These are phyloP conservation scores for Colletotrichum sp. DNA, from an alignment of 2,329 filamentous ascomycete genomes.

Conservation along the genomic window DNA sequence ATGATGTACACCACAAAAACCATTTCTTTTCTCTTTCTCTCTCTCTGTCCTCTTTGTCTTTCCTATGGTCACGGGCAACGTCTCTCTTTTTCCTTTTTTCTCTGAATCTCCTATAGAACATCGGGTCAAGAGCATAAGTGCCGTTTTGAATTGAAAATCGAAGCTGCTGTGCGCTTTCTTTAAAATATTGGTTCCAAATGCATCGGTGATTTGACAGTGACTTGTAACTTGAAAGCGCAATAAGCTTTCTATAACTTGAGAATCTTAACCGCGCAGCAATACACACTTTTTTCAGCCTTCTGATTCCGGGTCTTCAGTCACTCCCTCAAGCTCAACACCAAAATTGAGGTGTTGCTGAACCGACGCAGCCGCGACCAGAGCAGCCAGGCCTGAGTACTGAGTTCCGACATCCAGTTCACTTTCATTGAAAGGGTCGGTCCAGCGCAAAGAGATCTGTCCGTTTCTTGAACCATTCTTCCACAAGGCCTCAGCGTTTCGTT, in stretches of 20 bases:
- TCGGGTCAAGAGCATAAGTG: not conserved
- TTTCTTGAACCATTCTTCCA: not conserved
- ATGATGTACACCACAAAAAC: not conserved
- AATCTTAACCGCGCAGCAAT: rapidly evolving
- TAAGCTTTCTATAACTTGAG: rapidly evolving
- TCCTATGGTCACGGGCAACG: not conserved
- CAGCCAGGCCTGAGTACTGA: not conserved
- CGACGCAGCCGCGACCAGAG: not conserved
- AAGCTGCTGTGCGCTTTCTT: not conserved
- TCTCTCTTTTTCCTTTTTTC: not conserved
- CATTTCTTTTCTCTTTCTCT: not conserved
- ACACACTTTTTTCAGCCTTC: rapidly evolving
- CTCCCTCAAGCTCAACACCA: not conserved
- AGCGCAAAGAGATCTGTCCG: not conserved
- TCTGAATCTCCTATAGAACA: not conserved
- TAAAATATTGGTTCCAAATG: not conserved
- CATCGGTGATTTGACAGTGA: not conserved
- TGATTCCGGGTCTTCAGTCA: rapidly evolving
- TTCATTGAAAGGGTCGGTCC: rapidly evolving
- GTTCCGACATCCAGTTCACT: not conserved
- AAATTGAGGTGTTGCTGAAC: not conserved
- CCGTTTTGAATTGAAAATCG: not conserved
- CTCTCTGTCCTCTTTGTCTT: not conserved
- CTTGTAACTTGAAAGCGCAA: not conserved
- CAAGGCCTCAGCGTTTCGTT: not conserved